Conservation (phyloP, 306 rosid genomes). For the Begonia loranthoides region DNA sequence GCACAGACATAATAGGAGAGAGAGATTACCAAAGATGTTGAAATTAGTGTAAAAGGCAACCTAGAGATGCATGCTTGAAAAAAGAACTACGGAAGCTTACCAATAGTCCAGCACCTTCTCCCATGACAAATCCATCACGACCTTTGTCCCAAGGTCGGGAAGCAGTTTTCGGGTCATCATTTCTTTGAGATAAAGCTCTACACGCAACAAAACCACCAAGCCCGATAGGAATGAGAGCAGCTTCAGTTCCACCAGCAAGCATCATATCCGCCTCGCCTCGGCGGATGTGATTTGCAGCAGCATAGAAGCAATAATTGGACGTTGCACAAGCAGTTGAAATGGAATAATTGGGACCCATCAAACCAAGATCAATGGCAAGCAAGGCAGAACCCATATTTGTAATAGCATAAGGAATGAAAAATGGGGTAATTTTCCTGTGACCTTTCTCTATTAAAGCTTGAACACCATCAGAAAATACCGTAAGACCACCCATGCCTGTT, state of each 20-base stretch:
- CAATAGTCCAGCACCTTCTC: conserved; percentile 96
- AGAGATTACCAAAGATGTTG: no score
- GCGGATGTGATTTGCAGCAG: conserved; percentile 97
- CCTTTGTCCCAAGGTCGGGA: conserved; percentile 99
- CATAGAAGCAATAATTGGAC: conserved; percentile 86
- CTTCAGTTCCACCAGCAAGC: conserved; percentile 98
- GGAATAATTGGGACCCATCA: conserved; percentile 95
- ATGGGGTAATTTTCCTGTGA: conserved; percentile 76
- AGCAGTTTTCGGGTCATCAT: conserved; percentile 94
- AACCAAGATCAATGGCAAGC: conserved; percentile 85
- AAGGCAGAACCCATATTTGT: conserved; percentile 96
- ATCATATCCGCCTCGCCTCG: conserved; percentile 96
- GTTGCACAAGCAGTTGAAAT: conserved; percentile 98
- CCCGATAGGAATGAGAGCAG: conserved; percentile 89
- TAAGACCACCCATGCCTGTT: conserved; percentile 92
- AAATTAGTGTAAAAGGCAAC: no score
- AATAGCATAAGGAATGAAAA: conserved; percentile 87
- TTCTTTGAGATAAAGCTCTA: conserved; percentile 93
- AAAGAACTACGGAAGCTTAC: conserved; percentile 21
- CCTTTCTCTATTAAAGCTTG: conserved; percentile 76
- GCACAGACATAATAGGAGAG: not conserved
- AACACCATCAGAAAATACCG: conserved; percentile 81
- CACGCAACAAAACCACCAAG: conserved; percentile 94
- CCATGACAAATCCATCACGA: conserved; percentile 98
- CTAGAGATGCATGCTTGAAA: no score